Evolutionary conservation across 192 early-diverging fungal species (phyloP).

Genomic region (Lobulomyces angularis): DNA sequence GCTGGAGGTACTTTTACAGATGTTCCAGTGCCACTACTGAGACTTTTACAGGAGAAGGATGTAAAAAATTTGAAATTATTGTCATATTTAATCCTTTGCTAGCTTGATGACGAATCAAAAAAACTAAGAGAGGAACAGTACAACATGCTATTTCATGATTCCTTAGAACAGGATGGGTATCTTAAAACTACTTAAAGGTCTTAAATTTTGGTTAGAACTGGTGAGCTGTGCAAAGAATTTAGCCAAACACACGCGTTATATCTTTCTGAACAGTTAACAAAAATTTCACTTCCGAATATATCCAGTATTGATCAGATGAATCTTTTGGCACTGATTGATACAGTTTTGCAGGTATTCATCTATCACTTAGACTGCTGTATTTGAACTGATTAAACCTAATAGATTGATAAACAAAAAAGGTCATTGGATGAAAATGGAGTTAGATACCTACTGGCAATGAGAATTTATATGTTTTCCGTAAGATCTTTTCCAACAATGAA

Average conservation of each 20-base stretch:
- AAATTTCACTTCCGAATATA: constrained; percentile 45
- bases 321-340: constrained; percentile 66
- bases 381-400: constrained; percentile 13
- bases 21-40: constrained; percentile 54
- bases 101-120: constrained; percentile 26
- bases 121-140: constrained; percentile 5
- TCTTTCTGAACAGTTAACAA: constrained; percentile 41
- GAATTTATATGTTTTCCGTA: constrained; percentile 48
- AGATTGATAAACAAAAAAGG: constrained; percentile 58
- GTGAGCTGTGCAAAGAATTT: constrained; percentile 25
- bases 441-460: constrained; percentile 61
- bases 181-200: constrained; percentile 3
- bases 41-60: constrained; percentile 27
- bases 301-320: constrained; percentile 56
- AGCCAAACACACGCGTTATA: constrained; percentile 22
- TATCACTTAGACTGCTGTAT: constrained; percentile 1
- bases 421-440: constrained; percentile 78
- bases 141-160: not conserved
- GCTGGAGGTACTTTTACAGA: constrained; percentile 25
- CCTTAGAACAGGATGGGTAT: not conserved
- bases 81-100: constrained; percentile 47
- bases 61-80: constrained; percentile 15
- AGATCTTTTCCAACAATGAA: constrained; percentile 3
- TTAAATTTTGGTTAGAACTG: constrained; percentile 7
- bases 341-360: constrained; percentile 40